phyloP scores from a whole-genome alignment of 2,329 filamentous ascomycete species.

The Coleophoma eucalyptorum region DNA sequence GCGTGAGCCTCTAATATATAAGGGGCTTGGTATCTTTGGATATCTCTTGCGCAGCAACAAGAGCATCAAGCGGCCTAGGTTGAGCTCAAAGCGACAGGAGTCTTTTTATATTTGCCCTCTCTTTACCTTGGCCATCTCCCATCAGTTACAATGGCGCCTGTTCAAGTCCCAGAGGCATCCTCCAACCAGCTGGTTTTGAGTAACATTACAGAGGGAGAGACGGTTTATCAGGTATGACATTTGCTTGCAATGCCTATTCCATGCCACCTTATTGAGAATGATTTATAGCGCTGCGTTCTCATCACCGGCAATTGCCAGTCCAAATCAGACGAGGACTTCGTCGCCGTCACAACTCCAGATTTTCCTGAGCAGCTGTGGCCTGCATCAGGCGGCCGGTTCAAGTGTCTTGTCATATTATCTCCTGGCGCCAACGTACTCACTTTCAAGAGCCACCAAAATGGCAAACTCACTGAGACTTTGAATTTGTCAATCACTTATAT shows the following conservation, averaged over 20 bases:
- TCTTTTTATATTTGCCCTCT: background rate
- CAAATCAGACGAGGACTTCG: constrained; percentile 16
- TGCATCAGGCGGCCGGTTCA: constrained; percentile 63
- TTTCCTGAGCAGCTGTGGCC: constrained; percentile 65
- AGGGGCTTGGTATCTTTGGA: background rate
- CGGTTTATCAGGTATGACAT: constrained; percentile 15
- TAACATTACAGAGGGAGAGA: constrained; percentile 25
- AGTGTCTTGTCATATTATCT: constrained; percentile 60
- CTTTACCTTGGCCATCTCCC: background rate
- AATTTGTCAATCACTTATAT: constrained; percentile 45
- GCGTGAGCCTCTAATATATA: background rate
- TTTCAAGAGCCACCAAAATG: constrained; percentile 59
- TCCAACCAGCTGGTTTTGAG: constrained; percentile 5
- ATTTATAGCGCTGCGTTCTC: constrained; percentile 22
- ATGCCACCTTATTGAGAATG: background rate
- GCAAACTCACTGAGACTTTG: constrained; percentile 43
- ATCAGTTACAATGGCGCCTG: background rate
- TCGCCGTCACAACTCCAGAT: constrained; percentile 19
- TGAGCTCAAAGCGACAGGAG: background rate
- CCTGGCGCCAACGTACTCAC: constrained; percentile 62
- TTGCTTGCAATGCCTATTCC: background rate
- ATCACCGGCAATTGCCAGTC: constrained; percentile 22
- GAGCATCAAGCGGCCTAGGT: background rate
- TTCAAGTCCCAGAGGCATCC: background rate
- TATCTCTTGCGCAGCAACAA: background rate